phyloP scores from a whole-genome alignment of 768 basidiomycete species.

The Suillus tomentosus region DNA sequence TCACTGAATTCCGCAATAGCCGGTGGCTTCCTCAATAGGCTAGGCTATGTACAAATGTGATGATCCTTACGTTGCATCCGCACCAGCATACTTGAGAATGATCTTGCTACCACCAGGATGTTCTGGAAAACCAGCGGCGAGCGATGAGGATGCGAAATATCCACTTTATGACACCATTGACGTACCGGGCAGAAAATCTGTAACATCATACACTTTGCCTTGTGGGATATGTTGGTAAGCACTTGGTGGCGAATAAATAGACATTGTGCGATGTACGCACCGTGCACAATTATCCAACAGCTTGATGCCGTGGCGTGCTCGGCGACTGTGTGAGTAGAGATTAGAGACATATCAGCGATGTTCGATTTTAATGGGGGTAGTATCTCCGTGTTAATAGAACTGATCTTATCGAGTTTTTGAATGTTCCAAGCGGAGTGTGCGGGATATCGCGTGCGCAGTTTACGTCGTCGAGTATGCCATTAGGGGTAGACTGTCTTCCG shows the following conservation, averaged over 20 bases:
- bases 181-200: slow-evolving; percentile 72
- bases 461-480: slow-evolving; percentile 6
- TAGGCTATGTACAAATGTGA: not conserved
- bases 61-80: slow-evolving; percentile 75
- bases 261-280: slow-evolving; percentile 36
- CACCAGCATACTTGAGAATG: slow-evolving; percentile 86
- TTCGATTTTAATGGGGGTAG: not conserved
- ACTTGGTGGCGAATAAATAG: not conserved
- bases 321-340: slow-evolving; percentile 38
- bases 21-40: slow-evolving; percentile 5
- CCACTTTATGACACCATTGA: not conserved
- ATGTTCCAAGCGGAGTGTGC: slow-evolving; percentile 16
- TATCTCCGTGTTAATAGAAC: not conserved
- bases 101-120: slow-evolving; percentile 84
- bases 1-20: slow-evolving; percentile 38
- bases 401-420: slow-evolving; percentile 17
- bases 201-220: slow-evolving; percentile 81
- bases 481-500: slow-evolving; percentile 14
- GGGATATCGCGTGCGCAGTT: slow-evolving; percentile 15
- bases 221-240: slow-evolving; percentile 10
- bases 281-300: slow-evolving; percentile 87
- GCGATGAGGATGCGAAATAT: not conserved
- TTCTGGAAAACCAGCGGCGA: slow-evolving; percentile 37
- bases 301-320: slow-evolving; percentile 59
- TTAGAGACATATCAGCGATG: slow-evolving; percentile 20